Percentiles rank a stretch among this genome's conserved stretches.
These are phyloP conservation scores for Rugonectria rugulosa DNA, from an alignment of 2,329 filamentous ascomycete species.

Conservation along the genomic window DNA sequence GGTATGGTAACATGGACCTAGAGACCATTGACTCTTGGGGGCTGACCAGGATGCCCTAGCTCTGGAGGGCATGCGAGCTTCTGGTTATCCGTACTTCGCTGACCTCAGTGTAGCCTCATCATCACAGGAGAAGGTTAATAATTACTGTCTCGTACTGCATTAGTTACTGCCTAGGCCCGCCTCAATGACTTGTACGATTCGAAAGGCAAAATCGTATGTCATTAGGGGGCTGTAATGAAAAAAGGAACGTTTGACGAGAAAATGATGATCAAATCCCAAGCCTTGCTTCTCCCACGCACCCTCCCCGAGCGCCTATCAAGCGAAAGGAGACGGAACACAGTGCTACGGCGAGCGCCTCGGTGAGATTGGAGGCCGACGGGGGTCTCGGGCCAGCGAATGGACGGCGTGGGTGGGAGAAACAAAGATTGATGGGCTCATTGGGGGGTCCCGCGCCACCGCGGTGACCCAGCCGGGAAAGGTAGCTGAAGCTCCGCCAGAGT, in stretches of 20 bases:
- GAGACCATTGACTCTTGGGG: not conserved
- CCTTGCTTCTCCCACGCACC: slow-evolving; percentile 9
- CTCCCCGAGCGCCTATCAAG: slow-evolving; percentile 22
- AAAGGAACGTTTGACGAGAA: slow-evolving; percentile 5
- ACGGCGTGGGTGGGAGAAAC: slow-evolving; percentile 16
- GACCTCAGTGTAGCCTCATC: slow-evolving; percentile 12
- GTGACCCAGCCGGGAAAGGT: slow-evolving; percentile 25
- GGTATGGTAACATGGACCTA: slow-evolving; percentile 11
- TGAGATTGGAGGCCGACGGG: slow-evolving; percentile 33
- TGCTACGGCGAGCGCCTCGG: slow-evolving; percentile 31
- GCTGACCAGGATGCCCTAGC: slow-evolving; percentile 24
- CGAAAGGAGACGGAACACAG: slow-evolving; percentile 26
- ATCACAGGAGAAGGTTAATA: not conserved
- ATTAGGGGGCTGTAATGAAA: slow-evolving; percentile 25
- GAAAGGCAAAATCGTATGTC: slow-evolving; percentile 30
- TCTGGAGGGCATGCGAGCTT: slow-evolving; percentile 4
- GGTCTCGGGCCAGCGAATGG: slow-evolving; percentile 23
- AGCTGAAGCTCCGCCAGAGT: slow-evolving; percentile 20
- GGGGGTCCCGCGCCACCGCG: slow-evolving; percentile 31
- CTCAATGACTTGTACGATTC: slow-evolving; percentile 14
- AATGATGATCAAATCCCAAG: slow-evolving; percentile 24
- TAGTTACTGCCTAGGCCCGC: slow-evolving; percentile 13
- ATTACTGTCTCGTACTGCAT: slow-evolving; percentile 11
- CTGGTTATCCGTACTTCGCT: no score
- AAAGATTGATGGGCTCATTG: slow-evolving; percentile 30